phyloP scores from a whole-genome alignment of 768 basidiomycete genomes.

The Psilocybe subaeruginosa region DNA sequence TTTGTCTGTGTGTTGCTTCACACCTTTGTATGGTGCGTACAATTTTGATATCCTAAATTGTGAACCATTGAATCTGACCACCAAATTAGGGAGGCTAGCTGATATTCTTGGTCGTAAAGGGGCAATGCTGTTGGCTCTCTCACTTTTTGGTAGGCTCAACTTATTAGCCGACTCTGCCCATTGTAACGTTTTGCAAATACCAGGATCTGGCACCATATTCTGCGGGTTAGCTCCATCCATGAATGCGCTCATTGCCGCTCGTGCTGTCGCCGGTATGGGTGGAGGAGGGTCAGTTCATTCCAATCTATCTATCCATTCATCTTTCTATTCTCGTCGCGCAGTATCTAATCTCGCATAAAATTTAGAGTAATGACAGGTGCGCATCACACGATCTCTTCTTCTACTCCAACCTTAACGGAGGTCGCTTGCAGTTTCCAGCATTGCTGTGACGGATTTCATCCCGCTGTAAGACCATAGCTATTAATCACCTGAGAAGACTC shows the following conservation, averaged over 20 bases:
- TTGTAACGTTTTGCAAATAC: not conserved
- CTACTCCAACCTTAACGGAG: constrained; percentile 24
- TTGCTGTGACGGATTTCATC: constrained; percentile 87
- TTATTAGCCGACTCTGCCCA: constrained; percentile 13
- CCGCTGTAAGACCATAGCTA: constrained; percentile 63
- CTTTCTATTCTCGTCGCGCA: constrained; percentile 25
- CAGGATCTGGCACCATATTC: constrained; percentile 80
- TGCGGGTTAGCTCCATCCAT: constrained; percentile 90
- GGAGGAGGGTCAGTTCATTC: constrained; percentile 76
- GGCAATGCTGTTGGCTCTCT: constrained; percentile 83
- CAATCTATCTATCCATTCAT: constrained; percentile 15
- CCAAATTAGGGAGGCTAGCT: constrained; percentile 68
- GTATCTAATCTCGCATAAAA: constrained; percentile 25
- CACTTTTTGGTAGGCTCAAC: constrained; percentile 69
- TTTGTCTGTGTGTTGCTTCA: constrained; percentile 88
- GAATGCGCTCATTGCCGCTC: constrained; percentile 77
- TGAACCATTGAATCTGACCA: constrained; percentile 18
- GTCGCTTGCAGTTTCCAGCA: constrained; percentile 65
- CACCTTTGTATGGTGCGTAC: constrained; percentile 78
- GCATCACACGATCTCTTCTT: constrained; percentile 22
- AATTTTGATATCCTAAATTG: constrained; percentile 28
- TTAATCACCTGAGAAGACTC: constrained; percentile 1
- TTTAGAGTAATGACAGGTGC: constrained; percentile 80
- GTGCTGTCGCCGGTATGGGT: constrained; percentile 89
- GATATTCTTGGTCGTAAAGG: constrained; percentile 86